Evolutionary conservation across 768 basidiomycete genomes (phyloP).

Genomic region (Boletus rubescentipes): DNA sequence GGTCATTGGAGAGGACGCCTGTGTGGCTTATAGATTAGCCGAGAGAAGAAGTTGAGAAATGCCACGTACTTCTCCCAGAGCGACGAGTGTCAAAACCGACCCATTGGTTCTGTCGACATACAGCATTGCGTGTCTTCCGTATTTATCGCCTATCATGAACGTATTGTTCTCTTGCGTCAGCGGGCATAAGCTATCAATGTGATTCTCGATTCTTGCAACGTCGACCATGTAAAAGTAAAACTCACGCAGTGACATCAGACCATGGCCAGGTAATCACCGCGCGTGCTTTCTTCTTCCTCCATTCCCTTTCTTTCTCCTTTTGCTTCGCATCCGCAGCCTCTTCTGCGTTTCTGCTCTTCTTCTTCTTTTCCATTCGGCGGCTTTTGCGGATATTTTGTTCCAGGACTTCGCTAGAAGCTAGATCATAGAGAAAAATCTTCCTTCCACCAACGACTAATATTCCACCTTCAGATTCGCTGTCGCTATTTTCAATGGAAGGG

Average conservation of each 20-base stretch:
- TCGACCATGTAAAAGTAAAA: neutral
- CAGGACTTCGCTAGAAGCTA: slow-evolving; percentile 46
- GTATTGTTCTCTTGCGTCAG: slow-evolving; percentile 46
- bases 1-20: slow-evolving; percentile 72
- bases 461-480: slow-evolving; percentile 53
- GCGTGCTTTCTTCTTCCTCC: slow-evolving; percentile 51
- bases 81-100: slow-evolving; percentile 47
- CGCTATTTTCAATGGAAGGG: slow-evolving; percentile 22
- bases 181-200: slow-evolving; percentile 46
- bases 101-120: slow-evolving; percentile 46
- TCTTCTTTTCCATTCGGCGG: slow-evolving; percentile 50
- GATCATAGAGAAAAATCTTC: slow-evolving; percentile 61
- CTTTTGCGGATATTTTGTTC: slow-evolving; percentile 56
- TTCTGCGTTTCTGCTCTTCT: slow-evolving; percentile 43
- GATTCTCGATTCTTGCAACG: neutral
- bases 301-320: slow-evolving; percentile 58
- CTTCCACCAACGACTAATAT: slow-evolving; percentile 69
- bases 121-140: slow-evolving; percentile 70
- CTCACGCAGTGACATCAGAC: slow-evolving; percentile 69
- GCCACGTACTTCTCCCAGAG: slow-evolving; percentile 66
- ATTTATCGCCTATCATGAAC: slow-evolving; percentile 67
- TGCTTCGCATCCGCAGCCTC: slow-evolving; percentile 48
- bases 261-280: slow-evolving; percentile 73
- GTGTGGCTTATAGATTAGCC: neutral
- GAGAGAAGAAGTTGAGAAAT: neutral